Percentiles rank a stretch among this genome's conserved stretches.
Conservation (phyloP, 495 filamentous ascomycete species). For the Entonaema liquescens region DNA sequence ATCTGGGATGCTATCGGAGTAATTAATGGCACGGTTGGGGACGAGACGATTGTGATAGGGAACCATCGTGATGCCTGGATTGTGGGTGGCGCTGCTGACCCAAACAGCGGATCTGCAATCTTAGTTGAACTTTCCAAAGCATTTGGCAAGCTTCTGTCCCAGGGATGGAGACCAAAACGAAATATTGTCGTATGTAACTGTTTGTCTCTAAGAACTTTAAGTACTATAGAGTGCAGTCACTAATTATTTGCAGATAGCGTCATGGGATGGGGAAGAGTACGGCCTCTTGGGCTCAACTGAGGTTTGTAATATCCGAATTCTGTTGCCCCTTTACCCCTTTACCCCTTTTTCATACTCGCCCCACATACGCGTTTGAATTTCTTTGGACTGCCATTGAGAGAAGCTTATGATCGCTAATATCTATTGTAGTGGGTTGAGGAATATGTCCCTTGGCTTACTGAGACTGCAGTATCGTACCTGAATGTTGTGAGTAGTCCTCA, state of each 20-base stretch:
- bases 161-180: conserved; percentile 83
- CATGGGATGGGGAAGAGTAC: conserved; percentile 90
- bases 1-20: conserved; percentile 89
- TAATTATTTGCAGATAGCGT: conserved; percentile 40
- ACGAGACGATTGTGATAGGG: conserved; percentile 83
- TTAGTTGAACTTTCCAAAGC: conserved; percentile 80
- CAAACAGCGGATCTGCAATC: conserved; percentile 82
- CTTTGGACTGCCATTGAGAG: neutral
- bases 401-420: neutral
- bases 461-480: conserved; percentile 79
- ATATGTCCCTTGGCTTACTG: conserved; percentile 78
- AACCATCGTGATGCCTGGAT: conserved; percentile 94
- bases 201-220: neutral
- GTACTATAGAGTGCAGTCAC: neutral
- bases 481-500: conserved; percentile 63
- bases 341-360: neutral
- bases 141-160: conserved; percentile 74
- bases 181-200: conserved; percentile 78
- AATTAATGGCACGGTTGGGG: conserved; percentile 78
- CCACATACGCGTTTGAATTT: neutral
- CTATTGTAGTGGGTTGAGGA: conserved; percentile 75
- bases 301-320: conserved; percentile 1
- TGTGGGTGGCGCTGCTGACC: conserved; percentile 79
- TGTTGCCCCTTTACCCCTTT: neutral
- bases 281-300: conserved; percentile 85